Evolutionary conservation across 768 basidiomycete species (phyloP).

Genomic region (Russula compacta): DNA sequence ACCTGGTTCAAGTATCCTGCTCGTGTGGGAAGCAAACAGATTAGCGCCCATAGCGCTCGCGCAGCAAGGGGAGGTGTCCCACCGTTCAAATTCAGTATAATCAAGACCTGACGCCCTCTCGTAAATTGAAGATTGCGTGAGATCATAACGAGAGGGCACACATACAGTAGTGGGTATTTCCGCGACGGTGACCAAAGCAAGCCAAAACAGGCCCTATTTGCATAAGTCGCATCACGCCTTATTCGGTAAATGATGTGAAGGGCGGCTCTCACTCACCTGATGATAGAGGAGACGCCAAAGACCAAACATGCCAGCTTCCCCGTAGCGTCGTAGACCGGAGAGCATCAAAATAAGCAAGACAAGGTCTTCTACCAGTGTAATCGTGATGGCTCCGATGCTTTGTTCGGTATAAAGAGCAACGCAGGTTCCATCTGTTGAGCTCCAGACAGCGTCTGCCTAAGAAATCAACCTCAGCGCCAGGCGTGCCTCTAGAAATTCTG

Average conservation of each 20-base stretch:
- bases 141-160: neutral
- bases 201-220: constrained; percentile 12
- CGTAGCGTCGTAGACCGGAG: constrained; percentile 11
- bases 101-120: neutral
- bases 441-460: constrained; percentile 4
- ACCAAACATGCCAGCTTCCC: constrained; percentile 8
- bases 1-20: constrained; percentile 8
- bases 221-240: neutral
- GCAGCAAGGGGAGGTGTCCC: neutral
- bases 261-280: constrained; percentile 1
- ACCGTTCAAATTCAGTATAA: constrained; percentile 13
- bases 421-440: neutral
- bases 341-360: constrained; percentile 12
- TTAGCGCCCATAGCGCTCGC: neutral
- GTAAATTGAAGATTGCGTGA: neutral
- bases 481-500: neutral
- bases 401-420: neutral
- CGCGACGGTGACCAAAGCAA: constrained; percentile 11
- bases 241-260: neutral
- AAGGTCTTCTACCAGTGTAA: constrained; percentile 8
- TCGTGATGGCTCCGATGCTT: neutral
- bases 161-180: constrained; percentile 15
- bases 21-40: neutral
- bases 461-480: neutral
- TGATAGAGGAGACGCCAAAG: constrained; percentile 15